Evolutionary conservation across 352 stramenopile species (phyloP).

Genomic region (Phytophthora fragariaefolia): DNA sequence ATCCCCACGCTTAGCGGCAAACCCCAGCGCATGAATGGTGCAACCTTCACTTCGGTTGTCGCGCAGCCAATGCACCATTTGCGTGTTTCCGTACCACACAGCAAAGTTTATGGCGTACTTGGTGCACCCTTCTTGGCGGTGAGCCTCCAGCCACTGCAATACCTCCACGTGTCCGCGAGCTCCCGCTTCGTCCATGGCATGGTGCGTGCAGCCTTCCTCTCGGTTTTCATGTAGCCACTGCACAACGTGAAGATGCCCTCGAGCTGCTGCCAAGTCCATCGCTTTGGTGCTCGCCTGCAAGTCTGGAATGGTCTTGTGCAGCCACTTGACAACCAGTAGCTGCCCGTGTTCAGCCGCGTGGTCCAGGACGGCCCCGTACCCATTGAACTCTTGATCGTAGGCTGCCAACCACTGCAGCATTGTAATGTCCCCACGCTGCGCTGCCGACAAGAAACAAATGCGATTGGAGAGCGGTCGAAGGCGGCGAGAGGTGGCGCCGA

Average conservation of each 20-base stretch:
- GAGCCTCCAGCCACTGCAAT: slow-evolving; percentile 38
- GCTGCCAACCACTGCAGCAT: slow-evolving; percentile 35
- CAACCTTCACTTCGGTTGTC: slow-evolving; percentile 40
- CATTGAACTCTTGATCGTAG: slow-evolving; percentile 27
- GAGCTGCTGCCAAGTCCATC: slow-evolving; percentile 36
- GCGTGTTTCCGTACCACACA: slow-evolving; percentile 38
- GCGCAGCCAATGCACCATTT: slow-evolving; percentile 46
- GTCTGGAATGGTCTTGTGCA: slow-evolving; percentile 25
- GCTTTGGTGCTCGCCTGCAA: slow-evolving; percentile 33
- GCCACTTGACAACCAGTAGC: slow-evolving; percentile 40
- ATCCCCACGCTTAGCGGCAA: slow-evolving; percentile 38
- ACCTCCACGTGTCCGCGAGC: slow-evolving; percentile 35
- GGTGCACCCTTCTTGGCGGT: slow-evolving; percentile 40
- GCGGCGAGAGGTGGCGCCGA: slow-evolving; percentile 28
- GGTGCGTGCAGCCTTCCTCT: slow-evolving; percentile 33
- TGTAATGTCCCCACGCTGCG: slow-evolving; percentile 29
- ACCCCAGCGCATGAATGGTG: slow-evolving; percentile 38
- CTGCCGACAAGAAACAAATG: slow-evolving; percentile 36
- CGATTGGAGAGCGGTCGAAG: slow-evolving; percentile 27
- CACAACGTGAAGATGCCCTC: slow-evolving; percentile 57
- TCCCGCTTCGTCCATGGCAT: slow-evolving; percentile 43
- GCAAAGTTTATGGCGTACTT: slow-evolving; percentile 51
- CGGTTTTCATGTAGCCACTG: slow-evolving; percentile 57
- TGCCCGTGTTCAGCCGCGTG: slow-evolving; percentile 42
- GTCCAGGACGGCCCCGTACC: slow-evolving; percentile 30